Base-by-base conservation (phyloP, 2,329 filamentous ascomycete genomes). In the Monosporascus sp. region DNA sequence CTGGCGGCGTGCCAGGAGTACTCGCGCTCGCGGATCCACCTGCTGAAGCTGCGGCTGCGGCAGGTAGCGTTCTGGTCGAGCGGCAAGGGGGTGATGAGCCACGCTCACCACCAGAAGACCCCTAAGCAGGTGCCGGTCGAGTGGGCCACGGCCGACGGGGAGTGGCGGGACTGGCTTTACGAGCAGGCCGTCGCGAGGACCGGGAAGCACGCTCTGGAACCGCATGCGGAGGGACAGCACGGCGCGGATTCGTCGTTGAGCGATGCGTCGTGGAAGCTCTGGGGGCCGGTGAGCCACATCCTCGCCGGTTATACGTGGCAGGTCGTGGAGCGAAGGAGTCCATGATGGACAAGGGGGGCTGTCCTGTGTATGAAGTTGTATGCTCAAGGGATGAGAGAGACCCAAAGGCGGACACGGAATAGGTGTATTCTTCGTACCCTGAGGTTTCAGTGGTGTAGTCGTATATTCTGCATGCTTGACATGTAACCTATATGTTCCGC, bases 1-100 rank as follows among this genome's bases (percentile, higher is more conserved):
- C 59, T 67, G 54, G 55, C 53, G 11, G 60, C 63, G 3, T 67
- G 65, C 20, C 58, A 57, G 11, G 61, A 64, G 47, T 64, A 62
- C 45, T 58, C 60, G 6, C 53, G 57, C 11, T 62, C 60, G 18
- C 53, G 60, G 3, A 59, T 56, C 15, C 51, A 56, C 51, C 56
- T 64, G 39, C 54, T 67, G 4, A 55, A 58, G 31, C 60, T 64
- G 41, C 57, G 64, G 15, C 53, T 65, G 18, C 56, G 60, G 8
- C 62, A 65, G 53, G 53, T 63, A 17, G 48, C 57, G 18, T 46
- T 57, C 41, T 66, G 64, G 65, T 39, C 45, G 14, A 53, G 45
- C 20, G 49, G 46, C 22, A 53, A 47, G 22, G 42, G 38, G n/a
- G 48, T 52, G 52, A 60, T 61, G 4, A 11, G 31, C 14, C 31